These are phyloP conservation scores for Poa annua DNA, from an alignment of 176 grass and related monocot genomes.

Conservation along the genomic window DNA sequence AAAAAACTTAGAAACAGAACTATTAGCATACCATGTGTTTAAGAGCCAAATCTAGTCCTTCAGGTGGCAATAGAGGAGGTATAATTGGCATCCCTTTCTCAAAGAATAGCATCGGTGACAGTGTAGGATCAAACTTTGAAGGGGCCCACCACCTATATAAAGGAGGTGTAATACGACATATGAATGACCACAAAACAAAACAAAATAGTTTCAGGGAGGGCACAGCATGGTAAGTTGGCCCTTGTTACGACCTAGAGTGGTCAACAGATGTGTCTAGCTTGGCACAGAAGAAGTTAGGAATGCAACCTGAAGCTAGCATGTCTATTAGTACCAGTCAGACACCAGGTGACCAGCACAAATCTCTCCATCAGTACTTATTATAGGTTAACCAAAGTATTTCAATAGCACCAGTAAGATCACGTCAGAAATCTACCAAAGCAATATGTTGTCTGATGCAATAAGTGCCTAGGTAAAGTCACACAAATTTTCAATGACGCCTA, in stretches of 20 bases:
- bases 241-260: conserved; percentile 1
- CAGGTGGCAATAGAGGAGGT: conserved; percentile 68
- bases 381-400: conserved; percentile 7
- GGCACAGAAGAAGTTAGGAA: conserved; percentile 2
- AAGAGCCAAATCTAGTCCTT: conserved; percentile 76
- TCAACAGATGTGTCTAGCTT: background rate
- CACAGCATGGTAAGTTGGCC: background rate
- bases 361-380: background rate
- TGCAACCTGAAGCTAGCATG: conserved; percentile 10
- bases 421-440: background rate
- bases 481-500: conserved; percentile 14
- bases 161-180: background rate
- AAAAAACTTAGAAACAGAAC: background rate
- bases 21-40: conserved; percentile 71
- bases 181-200: conserved; percentile 10
- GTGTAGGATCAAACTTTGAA: conserved; percentile 81
- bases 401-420: background rate
- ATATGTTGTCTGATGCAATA: background rate
- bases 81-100: conserved; percentile 70
- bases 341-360: background rate
- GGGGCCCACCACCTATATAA: conserved; percentile 81
- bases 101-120: conserved; percentile 89
- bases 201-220: background rate
- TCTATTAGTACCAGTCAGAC: background rate
- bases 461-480: background rate